phyloP scores from a whole-genome alignment of 495 filamentous ascomycete species.

The Neurospora sp. region DNA sequence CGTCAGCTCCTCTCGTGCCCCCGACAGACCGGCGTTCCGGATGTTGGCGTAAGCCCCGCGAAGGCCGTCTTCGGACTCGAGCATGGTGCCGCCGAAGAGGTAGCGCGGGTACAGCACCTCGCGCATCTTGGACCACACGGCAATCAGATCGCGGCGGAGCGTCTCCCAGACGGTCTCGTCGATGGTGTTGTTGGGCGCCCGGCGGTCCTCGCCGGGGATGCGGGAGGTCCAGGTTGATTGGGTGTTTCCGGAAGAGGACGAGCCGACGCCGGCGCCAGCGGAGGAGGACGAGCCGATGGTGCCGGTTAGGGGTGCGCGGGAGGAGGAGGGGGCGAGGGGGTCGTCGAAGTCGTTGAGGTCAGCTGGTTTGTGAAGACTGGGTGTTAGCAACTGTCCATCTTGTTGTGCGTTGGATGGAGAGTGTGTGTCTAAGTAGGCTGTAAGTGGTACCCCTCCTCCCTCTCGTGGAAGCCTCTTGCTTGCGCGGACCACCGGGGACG shows the following conservation, averaged over 20 bases:
- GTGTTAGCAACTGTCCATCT: neutral
- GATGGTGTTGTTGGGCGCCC: conserved; percentile 84
- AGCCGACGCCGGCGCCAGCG: conserved; percentile 34
- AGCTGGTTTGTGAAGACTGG: conserved; percentile 30
- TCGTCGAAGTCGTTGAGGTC: conserved; percentile 89
- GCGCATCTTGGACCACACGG: conserved; percentile 95
- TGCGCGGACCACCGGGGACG: neutral
- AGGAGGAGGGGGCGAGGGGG: conserved; percentile 51
- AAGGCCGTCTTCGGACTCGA: conserved; percentile 44
- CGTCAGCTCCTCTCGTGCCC: conserved; percentile 22
- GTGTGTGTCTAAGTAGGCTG: neutral
- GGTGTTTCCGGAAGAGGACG: conserved; percentile 25
- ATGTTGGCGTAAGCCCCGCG: conserved; percentile 45
- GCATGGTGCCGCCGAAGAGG: conserved; percentile 71
- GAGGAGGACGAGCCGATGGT: conserved; percentile 52
- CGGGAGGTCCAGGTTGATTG: conserved; percentile 67
- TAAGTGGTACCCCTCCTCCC: neutral
- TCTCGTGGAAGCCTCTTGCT: neutral
- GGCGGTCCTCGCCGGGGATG: conserved; percentile 90
- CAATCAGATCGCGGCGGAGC: conserved; percentile 76
- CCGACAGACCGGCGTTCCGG: conserved; percentile 35
- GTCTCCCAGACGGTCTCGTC: conserved; percentile 97
- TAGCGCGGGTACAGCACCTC: conserved; percentile 97
- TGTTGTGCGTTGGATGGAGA: neutral
- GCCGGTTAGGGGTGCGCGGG: conserved; percentile 68